Evolutionary conservation across 2,329 filamentous ascomycete genomes (phyloP).

Genomic region (Fusarium cyanostomum): DNA sequence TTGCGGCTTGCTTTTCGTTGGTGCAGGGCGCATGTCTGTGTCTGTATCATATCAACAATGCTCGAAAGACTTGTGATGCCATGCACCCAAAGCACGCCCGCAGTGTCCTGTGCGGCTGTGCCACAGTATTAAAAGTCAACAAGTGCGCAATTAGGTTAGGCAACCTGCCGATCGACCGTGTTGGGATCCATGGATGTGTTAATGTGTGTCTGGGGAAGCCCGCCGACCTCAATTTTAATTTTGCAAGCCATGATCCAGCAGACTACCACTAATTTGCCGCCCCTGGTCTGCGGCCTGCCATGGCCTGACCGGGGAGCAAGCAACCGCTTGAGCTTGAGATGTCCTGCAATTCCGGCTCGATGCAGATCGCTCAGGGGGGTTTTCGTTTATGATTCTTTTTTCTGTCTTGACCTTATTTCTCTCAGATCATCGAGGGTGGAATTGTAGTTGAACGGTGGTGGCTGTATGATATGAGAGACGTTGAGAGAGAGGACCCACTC

Average conservation of each 20-base stretch:
- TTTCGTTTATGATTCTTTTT: slow-evolving; percentile 5
- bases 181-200: slow-evolving; percentile 12
- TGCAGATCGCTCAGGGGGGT: slow-evolving; percentile 33
- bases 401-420: background rate
- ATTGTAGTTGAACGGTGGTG: slow-evolving; percentile 5
- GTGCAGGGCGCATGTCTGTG: slow-evolving; percentile 19
- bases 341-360: slow-evolving; percentile 38
- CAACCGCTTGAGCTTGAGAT: slow-evolving; percentile 13
- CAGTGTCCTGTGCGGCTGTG: slow-evolving; percentile 22
- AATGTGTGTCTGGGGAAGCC: slow-evolving; percentile 43
- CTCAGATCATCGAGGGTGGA: slow-evolving; percentile 11
- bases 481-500: slow-evolving; percentile 30
- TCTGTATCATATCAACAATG: slow-evolving; percentile 25
- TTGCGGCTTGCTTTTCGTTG: slow-evolving; percentile 20
- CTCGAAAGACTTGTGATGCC: background rate
- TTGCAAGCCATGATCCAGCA: slow-evolving; percentile 45
- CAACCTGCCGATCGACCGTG: slow-evolving; percentile 36
- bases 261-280: slow-evolving; percentile 40
- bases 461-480: slow-evolving; percentile 5
- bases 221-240: slow-evolving; percentile 44
- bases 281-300: slow-evolving; percentile 21
- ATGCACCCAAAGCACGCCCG: slow-evolving; percentile 22
- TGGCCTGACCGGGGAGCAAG: slow-evolving; percentile 31
- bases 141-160: slow-evolving; percentile 9
- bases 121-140: slow-evolving; percentile 17